These are phyloP conservation scores for Brassica cretica DNA, from an alignment of 345 rosid species.

Conservation along the genomic window DNA sequence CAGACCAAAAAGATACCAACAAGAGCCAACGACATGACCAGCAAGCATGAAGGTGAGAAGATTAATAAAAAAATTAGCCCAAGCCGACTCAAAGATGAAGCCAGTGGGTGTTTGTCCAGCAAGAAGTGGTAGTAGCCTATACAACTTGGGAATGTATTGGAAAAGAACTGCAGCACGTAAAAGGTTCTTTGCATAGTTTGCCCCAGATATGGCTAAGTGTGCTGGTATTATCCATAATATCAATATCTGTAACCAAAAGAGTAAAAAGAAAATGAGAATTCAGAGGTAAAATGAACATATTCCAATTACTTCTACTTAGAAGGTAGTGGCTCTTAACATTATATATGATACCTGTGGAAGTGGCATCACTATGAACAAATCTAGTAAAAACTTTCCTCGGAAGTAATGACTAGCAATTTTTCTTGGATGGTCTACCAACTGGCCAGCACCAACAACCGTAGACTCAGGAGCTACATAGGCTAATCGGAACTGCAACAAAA, in stretches of 20 bases:
- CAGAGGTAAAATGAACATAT: conserved; percentile 6
- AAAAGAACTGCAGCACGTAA: background rate
- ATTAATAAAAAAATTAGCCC: conserved; percentile 83
- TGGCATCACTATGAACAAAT: conserved; percentile 66
- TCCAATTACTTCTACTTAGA: background rate
- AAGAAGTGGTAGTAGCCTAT: conserved; percentile 65
- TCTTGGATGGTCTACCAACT: conserved; percentile 79
- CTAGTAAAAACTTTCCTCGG: conserved; percentile 54
- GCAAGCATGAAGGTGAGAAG: conserved; percentile 71
- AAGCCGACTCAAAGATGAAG: conserved; percentile 83
- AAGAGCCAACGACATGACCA: conserved; percentile 80
- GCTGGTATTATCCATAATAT: conserved; percentile 51
- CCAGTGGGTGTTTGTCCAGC: conserved; percentile 75
- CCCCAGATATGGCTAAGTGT: conserved; percentile 46
- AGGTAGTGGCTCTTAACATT: background rate
- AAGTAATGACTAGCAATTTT: conserved; percentile 70
- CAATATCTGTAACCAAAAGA: conserved; percentile 26
- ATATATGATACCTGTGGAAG: conserved; percentile 53
- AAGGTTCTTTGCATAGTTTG: conserved; percentile 35
- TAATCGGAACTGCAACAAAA: conserved; percentile 67
- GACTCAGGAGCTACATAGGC: conserved; percentile 88
- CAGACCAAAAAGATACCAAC: conserved; percentile 88
- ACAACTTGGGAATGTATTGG: conserved; percentile 53
- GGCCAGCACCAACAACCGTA: conserved; percentile 80
- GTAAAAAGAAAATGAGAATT: background rate